A percentile compares a stretch with the other conserved stretches of the same genome.
Conservation (phyloP, 768 basidiomycete species). For the Paxillus involutus region DNA sequence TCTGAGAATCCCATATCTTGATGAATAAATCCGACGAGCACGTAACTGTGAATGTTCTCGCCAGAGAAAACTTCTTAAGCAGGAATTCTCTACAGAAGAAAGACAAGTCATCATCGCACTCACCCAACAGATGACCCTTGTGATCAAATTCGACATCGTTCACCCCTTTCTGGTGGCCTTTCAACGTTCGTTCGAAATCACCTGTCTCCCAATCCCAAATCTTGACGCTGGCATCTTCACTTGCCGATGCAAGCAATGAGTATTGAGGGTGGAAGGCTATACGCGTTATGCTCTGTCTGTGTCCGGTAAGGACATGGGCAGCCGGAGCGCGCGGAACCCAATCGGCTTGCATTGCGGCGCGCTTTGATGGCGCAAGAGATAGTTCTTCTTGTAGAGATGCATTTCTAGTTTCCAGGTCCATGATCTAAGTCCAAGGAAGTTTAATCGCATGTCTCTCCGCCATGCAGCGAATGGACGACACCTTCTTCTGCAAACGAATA, state of each 20-base stretch:
- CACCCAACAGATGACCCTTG: constrained; percentile 81
- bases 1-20: constrained; percentile 89
- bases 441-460: constrained; percentile 3
- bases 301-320: constrained; percentile 73
- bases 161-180: constrained; percentile 89
- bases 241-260: constrained; percentile 79
- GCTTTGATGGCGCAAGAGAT: constrained; percentile 46
- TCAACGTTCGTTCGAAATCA: constrained; percentile 88
- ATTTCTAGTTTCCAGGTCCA: constrained; percentile 89
- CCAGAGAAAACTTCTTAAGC: constrained; percentile 4
- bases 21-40: constrained; percentile 88
- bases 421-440: constrained; percentile 57
- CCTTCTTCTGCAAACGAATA: constrained; percentile 95
- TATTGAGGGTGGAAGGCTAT: constrained; percentile 88
- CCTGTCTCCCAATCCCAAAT: constrained; percentile 98
- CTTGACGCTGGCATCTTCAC: constrained; percentile 88
- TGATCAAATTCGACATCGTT: constrained; percentile 87
- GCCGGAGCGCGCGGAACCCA: constrained; percentile 90
- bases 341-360: constrained; percentile 66
- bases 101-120: constrained; percentile 12
- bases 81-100: not conserved
- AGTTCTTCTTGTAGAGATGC: constrained; percentile 76
- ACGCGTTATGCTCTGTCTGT: constrained; percentile 72
- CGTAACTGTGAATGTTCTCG: constrained; percentile 32
- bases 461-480: constrained; percentile 28